Base-by-base conservation (phyloP, 1,284 basidiomycete genomes). In the Leccinum cinnamomeum region DNA sequence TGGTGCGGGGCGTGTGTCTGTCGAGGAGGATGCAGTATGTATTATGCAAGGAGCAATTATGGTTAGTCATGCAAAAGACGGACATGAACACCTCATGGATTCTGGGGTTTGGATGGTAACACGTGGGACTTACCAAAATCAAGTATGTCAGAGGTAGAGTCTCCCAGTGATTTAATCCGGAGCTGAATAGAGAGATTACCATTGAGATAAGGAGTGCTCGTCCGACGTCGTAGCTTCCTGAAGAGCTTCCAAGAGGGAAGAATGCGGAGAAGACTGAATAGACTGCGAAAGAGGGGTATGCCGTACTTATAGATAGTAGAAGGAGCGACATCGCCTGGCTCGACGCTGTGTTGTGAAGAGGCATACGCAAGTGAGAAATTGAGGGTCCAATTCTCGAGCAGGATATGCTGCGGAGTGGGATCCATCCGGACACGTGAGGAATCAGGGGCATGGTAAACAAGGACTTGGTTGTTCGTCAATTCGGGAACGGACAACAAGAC, bases 261-360 rank as follows among this genome's bases (percentile, higher is more conserved):
- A 25, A 90, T 80, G 59, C 89, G 81, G 53, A 92, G 79, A 48
- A 92, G 75, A 37, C 84, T 87, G 76, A 82, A 93, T 5, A 92
- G 72, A 71, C 88, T 89, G 58, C 91, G 82, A 77, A 92, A 92
- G 44, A 91, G 81, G 46, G 88, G 83, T 68, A 93, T 92, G 33
- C 87, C 85, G 67, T 91, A 86, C 75, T 93, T 92, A 82, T 93
- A 93, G 62, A 91, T 88, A 16, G 86, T 89, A 0, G 89, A 81
- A n/a, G 87, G 84, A 6, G 84, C 82, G 50, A 88, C 79, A 57
- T 88, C 88, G 53, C 74, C 70, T 57, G 77, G 76, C 18, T 77
- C 75, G 53, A 78, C 74, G 11, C 68, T 70, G 46, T 67, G 62
- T 20, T 60, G 65, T 7, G 65, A 39, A 63, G 64, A 62, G 59